A percentile compares a stretch with the other conserved stretches of the same genome.
Conservation (phyloP, 2,329 filamentous ascomycete genomes). For the Colletotrichum acutatum region DNA sequence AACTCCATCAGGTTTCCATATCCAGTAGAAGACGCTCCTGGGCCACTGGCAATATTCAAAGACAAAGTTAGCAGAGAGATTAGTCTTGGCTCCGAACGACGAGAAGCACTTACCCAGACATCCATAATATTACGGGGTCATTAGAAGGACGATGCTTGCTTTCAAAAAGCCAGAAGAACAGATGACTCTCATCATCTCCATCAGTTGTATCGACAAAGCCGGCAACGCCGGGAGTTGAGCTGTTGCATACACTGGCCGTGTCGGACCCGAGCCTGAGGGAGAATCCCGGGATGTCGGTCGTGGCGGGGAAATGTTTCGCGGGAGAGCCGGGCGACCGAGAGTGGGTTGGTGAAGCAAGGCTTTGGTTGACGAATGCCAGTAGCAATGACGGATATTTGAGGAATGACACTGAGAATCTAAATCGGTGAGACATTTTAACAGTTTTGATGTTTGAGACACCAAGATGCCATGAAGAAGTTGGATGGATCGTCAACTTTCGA, state of each 20-base stretch:
- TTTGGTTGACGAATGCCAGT: neutral
- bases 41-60: neutral
- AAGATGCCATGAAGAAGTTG: neutral
- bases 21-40: conserved; percentile 11
- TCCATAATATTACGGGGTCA: conserved; percentile 11
- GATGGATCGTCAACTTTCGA: neutral
- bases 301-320: neutral
- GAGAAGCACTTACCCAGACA: neutral
- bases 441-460: neutral
- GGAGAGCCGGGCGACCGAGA: neutral
- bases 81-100: neutral
- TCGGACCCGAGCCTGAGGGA: neutral
- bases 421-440: neutral
- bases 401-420: neutral
- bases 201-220: neutral
- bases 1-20: conserved; percentile 16
- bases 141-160: neutral
- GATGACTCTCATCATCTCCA: neutral
- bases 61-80: neutral
- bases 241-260: neutral
- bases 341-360: neutral
- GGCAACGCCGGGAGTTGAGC: neutral
- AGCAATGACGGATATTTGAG: neutral
- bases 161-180: conserved; percentile 21
- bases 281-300: neutral